Base-by-base conservation (phyloP, 2,329 filamentous ascomycete species). In the Monosporascus sp. region DNA sequence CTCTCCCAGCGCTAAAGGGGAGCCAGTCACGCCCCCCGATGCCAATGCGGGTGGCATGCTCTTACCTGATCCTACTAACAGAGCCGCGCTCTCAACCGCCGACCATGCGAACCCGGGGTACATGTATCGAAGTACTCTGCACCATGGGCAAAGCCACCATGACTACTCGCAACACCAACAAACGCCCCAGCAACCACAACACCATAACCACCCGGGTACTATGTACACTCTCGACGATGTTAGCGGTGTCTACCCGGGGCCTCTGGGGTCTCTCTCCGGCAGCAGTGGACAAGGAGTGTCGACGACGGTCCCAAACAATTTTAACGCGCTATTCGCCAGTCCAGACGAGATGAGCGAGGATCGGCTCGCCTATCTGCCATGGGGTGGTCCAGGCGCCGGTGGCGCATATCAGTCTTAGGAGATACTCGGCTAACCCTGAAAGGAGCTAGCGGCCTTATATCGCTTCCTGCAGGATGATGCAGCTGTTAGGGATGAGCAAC, bases 221-320 rank as follows among this genome's bases (percentile, higher is more conserved):
- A 50, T 58, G 6, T 65, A 63, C 47, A 48, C 53, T 1, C 25
- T 64, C 1, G 51, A 54, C 3, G 52, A 61, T 43, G 55, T 63
- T 5, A 38, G 52, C 3, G 58, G 58, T 14, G 47, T 63, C 14
- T 65, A 61, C 37, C 58, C 60, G 31, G 51, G 54, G 2, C 44
- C 55, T 6, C 55, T 49, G 7, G 44, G 51, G 15, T 27, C 55
- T 9, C 35, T 49, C 3, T 47, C 57, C 17, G 45, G 46, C 31
- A 54, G 46, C 37, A 53, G 52, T 11, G 24, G 41, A 9, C 55
- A 51, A 9, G 47, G 38, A 14, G 17, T 51, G 17, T 7, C 55
- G 17, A n/a, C 55, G 31, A 39, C 48, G 7, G 50, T 58, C 27
- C 51, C 52, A 11, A 17, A 49, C 20, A 44, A 43, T 25, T 52